These are phyloP conservation scores for Spiraea crenata DNA, from an alignment of 331 rosid species.

Conservation along the genomic window DNA sequence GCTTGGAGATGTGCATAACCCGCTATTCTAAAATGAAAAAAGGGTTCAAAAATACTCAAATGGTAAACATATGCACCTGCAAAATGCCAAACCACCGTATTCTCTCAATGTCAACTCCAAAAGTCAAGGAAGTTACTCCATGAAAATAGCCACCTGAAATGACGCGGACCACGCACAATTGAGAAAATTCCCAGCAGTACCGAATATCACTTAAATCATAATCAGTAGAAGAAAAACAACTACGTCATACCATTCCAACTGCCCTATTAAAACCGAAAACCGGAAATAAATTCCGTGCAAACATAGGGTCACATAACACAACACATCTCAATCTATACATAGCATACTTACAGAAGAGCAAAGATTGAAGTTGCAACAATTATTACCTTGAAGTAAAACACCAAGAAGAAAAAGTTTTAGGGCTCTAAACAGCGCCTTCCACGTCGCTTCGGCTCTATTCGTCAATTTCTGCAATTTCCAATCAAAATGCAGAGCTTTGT, in stretches of 20 bases:
- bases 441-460: conserved; percentile 50
- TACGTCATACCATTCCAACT: conserved; percentile 1
- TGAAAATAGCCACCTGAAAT: conserved; percentile 92
- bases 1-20: background rate
- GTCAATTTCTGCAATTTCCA: conserved; percentile 49
- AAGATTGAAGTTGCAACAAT: conserved; percentile 1
- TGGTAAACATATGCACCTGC: conserved; percentile 46
- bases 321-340: background rate
- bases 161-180: conserved; percentile 12
- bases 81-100: conserved; percentile 77
- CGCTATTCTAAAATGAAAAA: conserved; percentile 2
- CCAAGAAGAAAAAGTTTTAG: conserved; percentile 62
- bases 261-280: no score
- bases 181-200: background rate
- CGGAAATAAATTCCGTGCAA: no score
- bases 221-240: background rate
- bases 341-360: background rate
- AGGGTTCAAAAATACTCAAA: conserved; percentile 6
- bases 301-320: background rate
- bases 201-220: background rate
- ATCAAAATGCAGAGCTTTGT: background rate
- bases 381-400: conserved; percentile 78
- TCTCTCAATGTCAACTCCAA: conserved; percentile 70
- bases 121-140: conserved; percentile 70
- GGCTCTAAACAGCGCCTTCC: conserved; percentile 54